A percentile compares a stretch with the other conserved stretches of the same genome.
Evolutionary conservation across 2,329 filamentous ascomycete species (phyloP).

Genomic region (Penicillium digitatum): DNA sequence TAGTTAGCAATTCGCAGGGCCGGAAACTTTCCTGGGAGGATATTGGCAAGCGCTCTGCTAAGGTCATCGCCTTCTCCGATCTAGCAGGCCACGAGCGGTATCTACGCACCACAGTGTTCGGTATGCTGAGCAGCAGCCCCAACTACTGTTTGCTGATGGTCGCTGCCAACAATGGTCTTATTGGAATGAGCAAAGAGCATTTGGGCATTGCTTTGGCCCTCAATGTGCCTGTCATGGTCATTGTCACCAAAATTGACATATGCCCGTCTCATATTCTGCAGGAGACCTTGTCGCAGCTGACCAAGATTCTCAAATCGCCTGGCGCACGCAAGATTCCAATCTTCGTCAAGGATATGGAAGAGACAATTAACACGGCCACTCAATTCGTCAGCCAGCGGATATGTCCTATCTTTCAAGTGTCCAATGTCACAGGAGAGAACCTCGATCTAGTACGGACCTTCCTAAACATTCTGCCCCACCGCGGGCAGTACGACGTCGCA

Average conservation of each 20-base stretch:
- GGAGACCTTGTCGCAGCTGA: conserved; percentile 87
- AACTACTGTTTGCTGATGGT: conserved; percentile 99
- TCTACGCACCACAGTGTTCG: conserved; percentile 92
- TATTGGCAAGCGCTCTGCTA: conserved; percentile 87
- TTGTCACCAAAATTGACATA: conserved; percentile 97
- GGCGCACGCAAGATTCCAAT: conserved; percentile 93
- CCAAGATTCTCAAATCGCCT: conserved; percentile 87
- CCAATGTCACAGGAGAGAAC: conserved; percentile 91
- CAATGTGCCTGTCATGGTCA: conserved; percentile 96
- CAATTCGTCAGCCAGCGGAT: conserved; percentile 95
- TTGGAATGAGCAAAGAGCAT: conserved; percentile 98
- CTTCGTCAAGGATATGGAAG: conserved; percentile 85
- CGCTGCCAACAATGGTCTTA: conserved; percentile 91
- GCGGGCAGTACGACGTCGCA: conserved; percentile 84
- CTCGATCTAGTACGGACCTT: conserved; percentile 88
- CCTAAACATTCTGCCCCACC: conserved; percentile 89
- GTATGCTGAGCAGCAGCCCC: conserved; percentile 85
- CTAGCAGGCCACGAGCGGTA: conserved; percentile 94
- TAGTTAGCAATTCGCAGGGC: conserved; percentile 77
- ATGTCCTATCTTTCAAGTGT: conserved; percentile 96
- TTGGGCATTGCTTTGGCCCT: conserved; percentile 88
- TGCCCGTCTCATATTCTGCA: conserved; percentile 93
- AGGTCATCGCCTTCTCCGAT: conserved; percentile 96
- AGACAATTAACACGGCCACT: conserved; percentile 90
- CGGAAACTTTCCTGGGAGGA: conserved; percentile 94